phyloP scores from a whole-genome alignment of 257 asterid genomes.

The Anisodus tanguticus region DNA sequence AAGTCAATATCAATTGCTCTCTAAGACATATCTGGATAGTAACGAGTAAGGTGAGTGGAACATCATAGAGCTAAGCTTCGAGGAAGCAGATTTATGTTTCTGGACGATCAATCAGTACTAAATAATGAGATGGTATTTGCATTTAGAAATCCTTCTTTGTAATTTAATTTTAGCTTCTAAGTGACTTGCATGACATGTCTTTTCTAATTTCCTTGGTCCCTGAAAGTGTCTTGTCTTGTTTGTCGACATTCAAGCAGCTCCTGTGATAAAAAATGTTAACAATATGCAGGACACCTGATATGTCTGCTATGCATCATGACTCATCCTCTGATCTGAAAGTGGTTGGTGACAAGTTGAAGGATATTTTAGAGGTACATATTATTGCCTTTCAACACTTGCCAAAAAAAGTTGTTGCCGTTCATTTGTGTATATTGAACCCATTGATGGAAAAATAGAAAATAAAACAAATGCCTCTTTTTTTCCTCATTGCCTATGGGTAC shows the following conservation, averaged over 20 bases:
- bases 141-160: not conserved
- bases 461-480: not conserved
- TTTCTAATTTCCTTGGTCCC: not conserved
- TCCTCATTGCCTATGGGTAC: not conserved
- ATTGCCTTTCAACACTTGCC: not conserved
- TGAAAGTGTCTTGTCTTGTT: not conserved
- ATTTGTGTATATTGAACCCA: not conserved
- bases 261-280: not conserved
- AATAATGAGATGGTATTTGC: not conserved
- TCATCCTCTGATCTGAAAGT: conserved; percentile 68
- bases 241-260: not conserved
- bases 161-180: not conserved
- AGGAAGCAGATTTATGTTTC: conserved; percentile 22
- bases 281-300: conserved; percentile 78
- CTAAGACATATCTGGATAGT: not conserved
- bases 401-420: not conserved
- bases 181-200: not conserved
- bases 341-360: conserved; percentile 68
- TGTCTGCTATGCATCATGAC: conserved; percentile 97
- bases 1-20: not conserved
- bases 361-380: conserved; percentile 61
- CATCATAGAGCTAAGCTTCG: not conserved
- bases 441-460: not conserved
- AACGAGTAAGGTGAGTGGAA: not conserved
- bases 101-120: not conserved